Evolutionary conservation across 2,329 filamentous ascomycete species (phyloP).

Genomic region (Simplicillium sp.): DNA sequence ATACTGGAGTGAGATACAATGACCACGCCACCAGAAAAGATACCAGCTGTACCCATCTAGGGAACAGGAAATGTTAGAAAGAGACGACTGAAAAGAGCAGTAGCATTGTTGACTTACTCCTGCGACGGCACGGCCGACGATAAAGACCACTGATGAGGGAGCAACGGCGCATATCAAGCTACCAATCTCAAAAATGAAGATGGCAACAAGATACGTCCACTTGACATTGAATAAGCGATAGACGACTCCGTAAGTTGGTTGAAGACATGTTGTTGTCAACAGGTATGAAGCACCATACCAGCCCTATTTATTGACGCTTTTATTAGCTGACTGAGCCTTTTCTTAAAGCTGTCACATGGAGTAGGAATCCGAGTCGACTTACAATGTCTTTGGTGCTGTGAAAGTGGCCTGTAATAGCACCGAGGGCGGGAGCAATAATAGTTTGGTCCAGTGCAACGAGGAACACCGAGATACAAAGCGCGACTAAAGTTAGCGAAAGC

Average conservation of each 20-base stretch:
- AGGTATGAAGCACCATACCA: constrained; percentile 54
- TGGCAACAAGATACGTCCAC: constrained; percentile 33
- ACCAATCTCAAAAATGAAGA: constrained; percentile 44
- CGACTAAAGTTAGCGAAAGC: no score
- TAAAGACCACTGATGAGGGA: constrained; percentile 42
- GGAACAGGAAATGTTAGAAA: no score
- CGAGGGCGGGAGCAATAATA: constrained; percentile 36
- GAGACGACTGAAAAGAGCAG: no score
- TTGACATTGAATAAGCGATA: constrained; percentile 45
- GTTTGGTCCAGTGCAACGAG: constrained; percentile 47
- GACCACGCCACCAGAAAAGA: constrained; percentile 47
- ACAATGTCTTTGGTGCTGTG: constrained; percentile 44
- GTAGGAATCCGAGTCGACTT: no score
- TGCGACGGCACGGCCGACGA: constrained; percentile 46
- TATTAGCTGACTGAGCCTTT: no score
- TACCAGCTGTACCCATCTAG: constrained; percentile 41
- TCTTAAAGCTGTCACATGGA: no score
- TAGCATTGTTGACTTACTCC: constrained; percentile 18
- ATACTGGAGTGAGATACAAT: constrained; percentile 32
- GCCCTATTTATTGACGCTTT: constrained; percentile 10
- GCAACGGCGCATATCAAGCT: constrained; percentile 46
- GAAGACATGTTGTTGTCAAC: constrained; percentile 47
- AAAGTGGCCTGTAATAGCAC: constrained; percentile 41
- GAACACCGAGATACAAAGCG: constrained; percentile 25
- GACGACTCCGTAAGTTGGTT: constrained; percentile 42